Evolutionary conservation across 2,329 filamentous ascomycete species (phyloP).

Genomic region (Cercospora nicotianae): DNA sequence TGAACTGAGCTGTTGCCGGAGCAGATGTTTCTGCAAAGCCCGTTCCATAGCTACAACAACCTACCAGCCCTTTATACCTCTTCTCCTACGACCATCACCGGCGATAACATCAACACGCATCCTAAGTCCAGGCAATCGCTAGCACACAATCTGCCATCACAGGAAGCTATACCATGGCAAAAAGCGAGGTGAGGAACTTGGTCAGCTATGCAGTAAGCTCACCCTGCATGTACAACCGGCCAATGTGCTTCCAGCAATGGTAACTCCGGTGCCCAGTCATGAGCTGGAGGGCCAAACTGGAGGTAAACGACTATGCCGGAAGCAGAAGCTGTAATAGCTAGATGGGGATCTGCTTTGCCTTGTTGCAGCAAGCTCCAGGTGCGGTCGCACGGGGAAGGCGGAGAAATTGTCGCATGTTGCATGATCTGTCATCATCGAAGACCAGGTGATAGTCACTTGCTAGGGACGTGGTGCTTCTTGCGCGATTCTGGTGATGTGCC

Average conservation of each 20-base stretch:
- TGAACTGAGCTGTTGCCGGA: background rate
- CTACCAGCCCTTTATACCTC: background rate
- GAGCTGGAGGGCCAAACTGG: background rate
- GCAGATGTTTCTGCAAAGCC: background rate
- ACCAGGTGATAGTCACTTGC: background rate
- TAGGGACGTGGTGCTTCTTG: background rate
- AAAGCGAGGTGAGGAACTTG: background rate
- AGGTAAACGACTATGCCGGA: background rate
- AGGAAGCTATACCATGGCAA: background rate
- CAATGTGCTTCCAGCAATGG: background rate
- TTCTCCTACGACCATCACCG: background rate
- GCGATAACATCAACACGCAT: background rate
- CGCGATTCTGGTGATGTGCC: background rate
- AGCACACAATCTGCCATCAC: background rate
- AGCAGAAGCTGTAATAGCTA: constrained; percentile 1
- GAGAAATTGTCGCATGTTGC: background rate
- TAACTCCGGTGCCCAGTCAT: background rate
- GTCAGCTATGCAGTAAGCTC: background rate
- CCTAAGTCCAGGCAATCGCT: background rate
- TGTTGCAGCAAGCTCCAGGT: background rate
- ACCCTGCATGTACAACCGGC: background rate
- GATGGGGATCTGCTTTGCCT: constrained; percentile 3
- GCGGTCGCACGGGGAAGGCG: background rate
- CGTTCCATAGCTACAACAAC: background rate
- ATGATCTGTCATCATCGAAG: background rate